phyloP scores from a whole-genome alignment of 352 stramenopile genomes.

The Phytopythium chamaehyphon region DNA sequence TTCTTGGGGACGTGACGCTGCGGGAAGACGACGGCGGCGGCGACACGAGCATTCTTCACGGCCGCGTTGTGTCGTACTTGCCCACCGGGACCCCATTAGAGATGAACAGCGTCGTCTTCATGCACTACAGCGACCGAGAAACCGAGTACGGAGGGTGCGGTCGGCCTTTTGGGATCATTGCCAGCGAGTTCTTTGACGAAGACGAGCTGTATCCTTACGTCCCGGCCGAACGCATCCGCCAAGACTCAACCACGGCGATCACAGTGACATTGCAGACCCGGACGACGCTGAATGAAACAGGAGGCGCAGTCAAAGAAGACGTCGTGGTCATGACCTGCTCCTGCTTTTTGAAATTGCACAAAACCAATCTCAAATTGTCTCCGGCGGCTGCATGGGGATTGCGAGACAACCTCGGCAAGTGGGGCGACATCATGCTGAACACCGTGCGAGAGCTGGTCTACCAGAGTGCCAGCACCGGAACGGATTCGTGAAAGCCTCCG shows the following conservation, averaged over 20 bases:
- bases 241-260: slow-evolving; percentile 24
- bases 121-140: slow-evolving; percentile 35
- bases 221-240: slow-evolving; percentile 15
- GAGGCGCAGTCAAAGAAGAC: slow-evolving; percentile 10
- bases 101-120: slow-evolving; percentile 20
- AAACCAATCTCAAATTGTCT: slow-evolving; percentile 9
- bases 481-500: too few relatives aligned
- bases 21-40: slow-evolving; percentile 53
- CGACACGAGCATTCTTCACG: slow-evolving; percentile 35
- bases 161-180: slow-evolving; percentile 20
- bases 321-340: slow-evolving; percentile 23
- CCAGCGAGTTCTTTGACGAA: slow-evolving; percentile 25
- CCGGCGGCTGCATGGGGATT: slow-evolving; percentile 26
- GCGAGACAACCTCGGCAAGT: slow-evolving; percentile 37
- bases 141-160: slow-evolving; percentile 15
- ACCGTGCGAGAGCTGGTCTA: slow-evolving; percentile 21
- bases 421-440: slow-evolving; percentile 36
- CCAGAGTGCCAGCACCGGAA: too few relatives aligned
- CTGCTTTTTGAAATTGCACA: slow-evolving; percentile 12
- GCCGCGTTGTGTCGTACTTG: slow-evolving; percentile 36
- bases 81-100: slow-evolving; percentile 19
- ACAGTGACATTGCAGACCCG: slow-evolving; percentile 14
- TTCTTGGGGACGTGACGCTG: slow-evolving; percentile 46
- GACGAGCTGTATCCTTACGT: slow-evolving; percentile 25
- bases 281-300: slow-evolving; percentile 9